Base-by-base conservation (phyloP, 1,139 yeast species). In the Yamadazyma atmosphaerica region DNA sequence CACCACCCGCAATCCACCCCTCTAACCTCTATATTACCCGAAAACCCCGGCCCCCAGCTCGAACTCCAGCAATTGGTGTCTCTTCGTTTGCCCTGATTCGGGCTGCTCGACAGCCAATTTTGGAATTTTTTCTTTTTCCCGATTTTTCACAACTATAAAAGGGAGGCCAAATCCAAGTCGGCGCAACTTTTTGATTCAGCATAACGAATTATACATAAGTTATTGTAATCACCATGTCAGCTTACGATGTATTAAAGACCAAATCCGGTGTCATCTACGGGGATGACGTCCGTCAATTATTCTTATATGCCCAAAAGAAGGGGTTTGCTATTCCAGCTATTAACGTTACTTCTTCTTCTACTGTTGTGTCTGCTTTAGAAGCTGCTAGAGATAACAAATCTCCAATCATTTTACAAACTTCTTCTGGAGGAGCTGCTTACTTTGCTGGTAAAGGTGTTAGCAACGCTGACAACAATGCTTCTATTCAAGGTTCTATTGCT, bases 401-500 rank as follows among this genome's bases (percentile, higher is more conserved):
- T 47, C 98, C 99, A 74, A 89, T 92, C 73, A 88, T 92, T 65
- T 77, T 92, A 66, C 99, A 92, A 77, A 81, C 92, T 55, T 92
- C 98, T 49, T 90, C 92, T 72, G 99, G 99, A 77, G 99, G 99
- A 78, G 95, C 98, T 56, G 98, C 98, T 51, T 94, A 80, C 88
- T 92, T 92, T 68, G 98, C 98, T 53, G 98, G 98, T 78, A 92
- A 92, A 83, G 98, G 98, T 74, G 90, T 94, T 56, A 79, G 79
- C 68, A 94, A 92, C 86, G 79, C 77, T 61, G 83, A 88, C 77
- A 98, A 92, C 75, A 76, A 76, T 59, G 98, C 98, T 49, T 85
- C 98, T 45, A 86, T 92, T 71, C 84, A 83, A 49, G 99, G 99
- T 73, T 72, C 96, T 62, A 67, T 92, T 65, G 97, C 99, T 60